These are phyloP conservation scores for Volvariella volvacea DNA, from an alignment of 1,284 basidiomycete genomes.

Conservation along the genomic window DNA sequence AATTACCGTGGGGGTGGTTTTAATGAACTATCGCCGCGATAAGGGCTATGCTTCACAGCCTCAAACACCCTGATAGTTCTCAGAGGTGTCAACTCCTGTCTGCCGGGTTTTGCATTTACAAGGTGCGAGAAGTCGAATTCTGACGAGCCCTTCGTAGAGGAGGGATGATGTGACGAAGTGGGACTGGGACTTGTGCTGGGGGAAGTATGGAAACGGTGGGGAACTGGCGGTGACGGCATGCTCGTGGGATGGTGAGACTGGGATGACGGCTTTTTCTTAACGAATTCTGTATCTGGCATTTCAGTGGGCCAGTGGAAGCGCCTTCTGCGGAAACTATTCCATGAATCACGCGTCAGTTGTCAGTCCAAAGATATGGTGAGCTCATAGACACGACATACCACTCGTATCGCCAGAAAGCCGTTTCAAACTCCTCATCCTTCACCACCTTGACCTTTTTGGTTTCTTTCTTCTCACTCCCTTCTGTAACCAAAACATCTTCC, in stretches of 20 bases:
- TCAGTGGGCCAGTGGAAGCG: slow-evolving; percentile 53
- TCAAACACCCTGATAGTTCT: slow-evolving; percentile 53
- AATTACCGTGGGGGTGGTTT: no score
- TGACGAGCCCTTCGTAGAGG: slow-evolving; percentile 10
- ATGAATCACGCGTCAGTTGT: slow-evolving; percentile 3
- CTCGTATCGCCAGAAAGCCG: slow-evolving; percentile 62
- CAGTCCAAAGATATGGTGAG: slow-evolving; percentile 4
- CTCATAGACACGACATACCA: slow-evolving; percentile 42
- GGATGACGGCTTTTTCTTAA: slow-evolving; percentile 10
- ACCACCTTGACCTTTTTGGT: no score
- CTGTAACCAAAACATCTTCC: slow-evolving; percentile 26
- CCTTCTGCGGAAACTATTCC: slow-evolving; percentile 47
- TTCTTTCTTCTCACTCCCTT: no score
- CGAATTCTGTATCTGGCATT: slow-evolving; percentile 20
- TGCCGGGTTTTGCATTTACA: slow-evolving; percentile 9
- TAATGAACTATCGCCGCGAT: no score
- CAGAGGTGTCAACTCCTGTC: slow-evolving; percentile 37
- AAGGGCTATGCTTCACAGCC: slow-evolving; percentile 27
- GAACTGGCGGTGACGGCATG: background rate
- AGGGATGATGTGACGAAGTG: no score
- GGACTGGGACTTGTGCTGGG: no score
- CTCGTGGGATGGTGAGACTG: background rate
- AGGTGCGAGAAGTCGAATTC: slow-evolving; percentile 10
- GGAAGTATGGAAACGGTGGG: no score
- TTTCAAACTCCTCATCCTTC: slow-evolving; percentile 37